These are phyloP conservation scores for Hanseniaspora sp. DNA, from an alignment of 1,139 yeast species.

Conservation along the genomic window DNA sequence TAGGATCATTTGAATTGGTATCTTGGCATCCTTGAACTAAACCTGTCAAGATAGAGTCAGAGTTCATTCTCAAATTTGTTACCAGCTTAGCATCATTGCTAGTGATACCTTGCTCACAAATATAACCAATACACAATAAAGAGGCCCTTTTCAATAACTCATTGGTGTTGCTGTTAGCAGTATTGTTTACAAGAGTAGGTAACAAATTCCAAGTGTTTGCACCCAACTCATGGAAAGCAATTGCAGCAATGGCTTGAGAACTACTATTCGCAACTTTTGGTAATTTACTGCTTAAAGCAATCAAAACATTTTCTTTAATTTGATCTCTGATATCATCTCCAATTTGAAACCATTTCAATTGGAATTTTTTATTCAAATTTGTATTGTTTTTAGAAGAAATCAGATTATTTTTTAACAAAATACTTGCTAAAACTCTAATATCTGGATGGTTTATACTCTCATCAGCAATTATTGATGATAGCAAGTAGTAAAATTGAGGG, in stretches of 20 bases:
- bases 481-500: slow-evolving; percentile 10
- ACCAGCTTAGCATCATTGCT: slow-evolving; percentile 38
- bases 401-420: slow-evolving; percentile 11
- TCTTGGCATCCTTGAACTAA: slow-evolving; percentile 93
- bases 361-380: slow-evolving; percentile 11
- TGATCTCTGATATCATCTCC: slow-evolving; percentile 28
- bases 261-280: slow-evolving; percentile 78
- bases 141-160: slow-evolving; percentile 64
- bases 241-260: slow-evolving; percentile 91
- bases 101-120: slow-evolving; percentile 90
- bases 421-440: slow-evolving; percentile 9
- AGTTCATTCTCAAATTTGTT: slow-evolving; percentile 52
- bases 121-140: slow-evolving; percentile 80
- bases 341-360: slow-evolving; percentile 12
- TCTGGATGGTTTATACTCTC: slow-evolving; percentile 6
- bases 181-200: slow-evolving; percentile 71
- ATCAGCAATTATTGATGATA: slow-evolving; percentile 9
- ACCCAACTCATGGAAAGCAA: slow-evolving; percentile 90
- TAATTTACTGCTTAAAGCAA: slow-evolving; percentile 53
- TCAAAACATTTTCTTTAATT: slow-evolving; percentile 58
- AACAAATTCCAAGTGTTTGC: slow-evolving; percentile 79
- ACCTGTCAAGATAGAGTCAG: slow-evolving; percentile 87
- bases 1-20: slow-evolving; percentile 51
- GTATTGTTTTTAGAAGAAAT: slow-evolving; percentile 9
- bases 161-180: slow-evolving; percentile 60